A percentile compares a stretch with the other conserved stretches of the same genome.
These are phyloP conservation scores for Microbotryum violaceum DNA, from an alignment of 1,284 basidiomycete genomes.

Conservation along the genomic window DNA sequence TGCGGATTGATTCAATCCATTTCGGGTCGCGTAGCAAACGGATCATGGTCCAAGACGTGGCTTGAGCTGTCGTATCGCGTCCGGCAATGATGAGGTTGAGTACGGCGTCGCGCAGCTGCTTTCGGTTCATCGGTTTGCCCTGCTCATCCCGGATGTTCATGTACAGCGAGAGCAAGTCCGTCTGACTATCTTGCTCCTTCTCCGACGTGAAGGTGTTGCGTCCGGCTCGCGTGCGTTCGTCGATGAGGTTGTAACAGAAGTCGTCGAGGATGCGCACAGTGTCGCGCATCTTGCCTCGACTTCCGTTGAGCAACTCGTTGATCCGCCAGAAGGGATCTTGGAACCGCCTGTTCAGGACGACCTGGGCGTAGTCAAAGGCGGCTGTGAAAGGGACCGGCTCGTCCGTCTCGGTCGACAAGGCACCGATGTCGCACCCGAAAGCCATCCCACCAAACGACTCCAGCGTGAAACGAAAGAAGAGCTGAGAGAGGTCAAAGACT, in stretches of 20 bases:
- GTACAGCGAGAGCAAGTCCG: conserved; percentile 22
- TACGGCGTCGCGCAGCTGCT: conserved; percentile 13
- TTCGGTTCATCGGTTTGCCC: conserved; percentile 16
- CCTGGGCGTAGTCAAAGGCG: conserved; percentile 39
- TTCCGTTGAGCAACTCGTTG: conserved; percentile 31
- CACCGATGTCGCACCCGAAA: conserved; percentile 16
- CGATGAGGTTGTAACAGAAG: conserved; percentile 36
- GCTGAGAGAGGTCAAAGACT: conserved; percentile 13
- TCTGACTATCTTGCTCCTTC: conserved; percentile 8
- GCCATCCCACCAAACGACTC: conserved; percentile 19
- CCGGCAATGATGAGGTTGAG: conserved; percentile 14
- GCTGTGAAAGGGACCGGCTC: conserved; percentile 36
- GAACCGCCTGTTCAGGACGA: conserved; percentile 31
- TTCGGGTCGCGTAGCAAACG: neutral
- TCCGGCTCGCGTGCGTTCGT: conserved; percentile 24
- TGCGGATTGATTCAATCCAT: neutral
- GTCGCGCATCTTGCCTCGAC: conserved; percentile 27
- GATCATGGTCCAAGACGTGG: conserved; percentile 9
- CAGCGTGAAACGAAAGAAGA: conserved; percentile 29
- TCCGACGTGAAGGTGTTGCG: conserved; percentile 4
- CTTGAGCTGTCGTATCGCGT: conserved; percentile 28
- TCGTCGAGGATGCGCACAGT: conserved; percentile 34
- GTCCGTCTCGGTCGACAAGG: conserved; percentile 29
- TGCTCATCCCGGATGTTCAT: conserved; percentile 21
- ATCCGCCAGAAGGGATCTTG: conserved; percentile 25